Percentiles rank a stretch among this genome's conserved stretches.
phyloP scores from a whole-genome alignment of 495 filamentous ascomycete genomes.

The Talaromyces stipitatus region DNA sequence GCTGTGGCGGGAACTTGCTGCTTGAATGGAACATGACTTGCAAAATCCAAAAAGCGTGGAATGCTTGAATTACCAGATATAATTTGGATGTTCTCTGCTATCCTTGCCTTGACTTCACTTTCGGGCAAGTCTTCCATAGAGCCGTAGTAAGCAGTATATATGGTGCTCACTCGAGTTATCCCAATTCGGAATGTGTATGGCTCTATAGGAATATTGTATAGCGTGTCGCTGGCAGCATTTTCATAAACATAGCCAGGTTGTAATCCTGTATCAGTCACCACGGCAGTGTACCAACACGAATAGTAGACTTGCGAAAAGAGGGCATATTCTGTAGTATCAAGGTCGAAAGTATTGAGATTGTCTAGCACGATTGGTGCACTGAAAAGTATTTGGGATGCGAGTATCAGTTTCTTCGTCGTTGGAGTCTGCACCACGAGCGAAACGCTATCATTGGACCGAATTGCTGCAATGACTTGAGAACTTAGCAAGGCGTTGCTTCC shows the following conservation, averaged over 20 bases:
- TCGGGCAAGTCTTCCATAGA: neutral
- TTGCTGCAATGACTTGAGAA: neutral
- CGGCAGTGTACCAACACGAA: neutral
- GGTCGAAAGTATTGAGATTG: neutral
- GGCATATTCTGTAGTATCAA: neutral
- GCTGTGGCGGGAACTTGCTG: neutral
- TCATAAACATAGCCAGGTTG: slow-evolving; percentile 14
- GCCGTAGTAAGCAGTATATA: neutral
- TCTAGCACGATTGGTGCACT: neutral
- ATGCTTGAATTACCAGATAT: neutral
- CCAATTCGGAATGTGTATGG: neutral
- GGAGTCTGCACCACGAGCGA: neutral
- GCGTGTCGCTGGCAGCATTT: slow-evolving; percentile 10
- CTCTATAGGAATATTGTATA: neutral
- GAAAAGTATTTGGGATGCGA: neutral
- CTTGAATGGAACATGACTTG: neutral
- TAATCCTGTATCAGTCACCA: slow-evolving; percentile 1
- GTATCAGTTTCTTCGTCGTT: neutral
- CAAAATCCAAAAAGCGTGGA: neutral
- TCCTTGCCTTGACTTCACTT: neutral
- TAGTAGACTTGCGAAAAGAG: neutral
- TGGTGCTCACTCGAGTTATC: neutral
- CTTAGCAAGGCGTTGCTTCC: neutral
- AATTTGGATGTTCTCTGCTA: neutral
- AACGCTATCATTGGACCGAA: neutral